Evolutionary conservation across 2,329 filamentous ascomycete species (phyloP), one percentile per base, ranked within the genome.

Genomic region (Clarireedia sp.): DNA sequence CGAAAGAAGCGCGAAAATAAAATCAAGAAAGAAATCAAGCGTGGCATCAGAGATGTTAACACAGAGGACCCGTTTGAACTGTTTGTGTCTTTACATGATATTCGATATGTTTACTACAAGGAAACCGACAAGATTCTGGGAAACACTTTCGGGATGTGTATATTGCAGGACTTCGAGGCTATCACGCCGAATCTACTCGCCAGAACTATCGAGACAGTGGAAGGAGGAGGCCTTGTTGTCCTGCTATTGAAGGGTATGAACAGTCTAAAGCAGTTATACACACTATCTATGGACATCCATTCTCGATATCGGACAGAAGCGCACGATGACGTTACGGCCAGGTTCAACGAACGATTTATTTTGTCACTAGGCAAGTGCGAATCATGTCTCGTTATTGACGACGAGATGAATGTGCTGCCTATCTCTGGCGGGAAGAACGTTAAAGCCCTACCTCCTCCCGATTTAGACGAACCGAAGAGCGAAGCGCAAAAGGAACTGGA

Each of bases 71-170:
- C 94, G 0, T 99, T 99, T 75, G 94, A 99, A 74, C 82, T 97
- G 54, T 99, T 97, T 74, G 87, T 97, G 65, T 94, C 90, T 57
- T 84, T 96, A 56, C 89, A 97, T 75, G 90, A 96, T 72, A 96
- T 99, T 70, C 88, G 94, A 72, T 99, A 99, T 80, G 90, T 94
- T 56, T 99, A 96, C 79, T 99, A 99, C 78, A 99, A 99, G 74
- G 94, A 99, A 75, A 97, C 94, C 26, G 94, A 99, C 68, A 97
- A 96, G 78, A 96, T 99, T 68, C 74, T 97, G 55, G 94, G 94
- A 70, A 95, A 97, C 71, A 99, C 94, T 44, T 99, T 94, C 69
- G 92, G 92, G 69, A 96, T 96, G 89, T 96, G 90, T 71, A 95
- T 99, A 62, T 75, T 99, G 64, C 94, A 99, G 72, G 94, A 99